Percentiles rank a stretch among this genome's conserved stretches.
Conservation (phyloP, 1,284 basidiomycete species). For the Ustilago tritici region DNA sequence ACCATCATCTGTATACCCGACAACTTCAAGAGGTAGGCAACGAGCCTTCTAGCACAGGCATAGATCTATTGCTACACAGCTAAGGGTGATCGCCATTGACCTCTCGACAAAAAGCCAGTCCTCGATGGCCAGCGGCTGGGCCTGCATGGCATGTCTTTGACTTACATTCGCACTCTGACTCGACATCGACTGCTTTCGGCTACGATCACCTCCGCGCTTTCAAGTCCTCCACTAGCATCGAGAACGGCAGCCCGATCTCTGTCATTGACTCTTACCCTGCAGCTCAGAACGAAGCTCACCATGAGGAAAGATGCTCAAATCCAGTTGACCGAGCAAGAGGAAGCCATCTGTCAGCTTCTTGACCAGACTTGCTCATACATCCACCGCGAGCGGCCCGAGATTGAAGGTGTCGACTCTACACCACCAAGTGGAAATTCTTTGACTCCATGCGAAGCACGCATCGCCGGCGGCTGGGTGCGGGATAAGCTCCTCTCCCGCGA, state of each 20-base stretch:
- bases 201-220: background rate
- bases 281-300: constrained; percentile 10
- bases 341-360: constrained; percentile 59
- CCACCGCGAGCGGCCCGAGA: constrained; percentile 39
- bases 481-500: constrained; percentile 90
- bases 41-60: background rate
- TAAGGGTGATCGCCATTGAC: background rate
- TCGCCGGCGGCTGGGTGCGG: constrained; percentile 93
- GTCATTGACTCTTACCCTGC: background rate
- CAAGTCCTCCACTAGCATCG: background rate
- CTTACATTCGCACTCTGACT: constrained; percentile 25
- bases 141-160: constrained; percentile 42
- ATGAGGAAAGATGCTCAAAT: constrained; percentile 41
- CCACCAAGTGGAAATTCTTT: constrained; percentile 36
- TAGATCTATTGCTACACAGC: background rate
- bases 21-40: background rate
- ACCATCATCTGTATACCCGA: background rate
- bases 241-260: background rate
- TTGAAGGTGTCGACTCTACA: constrained; percentile 39
- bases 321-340: constrained; percentile 48
- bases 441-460: constrained; percentile 54
- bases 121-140: constrained; percentile 9
- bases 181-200: constrained; percentile 16
- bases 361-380: constrained; percentile 63
- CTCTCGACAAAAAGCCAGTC: background rate